A percentile compares a stretch with the other conserved stretches of the same genome.
phyloP scores from a whole-genome alignment of 768 basidiomycete species.

The Boletus bicolor region DNA sequence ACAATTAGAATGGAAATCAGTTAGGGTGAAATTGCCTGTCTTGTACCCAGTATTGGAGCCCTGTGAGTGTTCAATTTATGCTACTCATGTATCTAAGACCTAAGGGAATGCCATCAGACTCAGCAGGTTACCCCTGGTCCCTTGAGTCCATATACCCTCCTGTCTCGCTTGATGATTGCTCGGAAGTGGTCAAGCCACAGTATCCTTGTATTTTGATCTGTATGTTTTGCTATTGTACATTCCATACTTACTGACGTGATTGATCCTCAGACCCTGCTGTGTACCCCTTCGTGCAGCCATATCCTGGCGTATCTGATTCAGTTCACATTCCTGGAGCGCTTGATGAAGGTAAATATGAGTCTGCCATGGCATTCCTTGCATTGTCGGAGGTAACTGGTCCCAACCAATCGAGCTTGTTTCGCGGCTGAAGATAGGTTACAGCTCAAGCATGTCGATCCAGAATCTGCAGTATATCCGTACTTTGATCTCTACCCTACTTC shows the following conservation, averaged over 20 bases:
- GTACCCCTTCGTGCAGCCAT: conserved; percentile 17
- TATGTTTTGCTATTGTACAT: conserved; percentile 12
- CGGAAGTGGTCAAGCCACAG: not conserved
- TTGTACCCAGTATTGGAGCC: conserved; percentile 31
- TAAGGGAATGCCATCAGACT: conserved; percentile 6
- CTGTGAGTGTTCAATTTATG: conserved; percentile 28
- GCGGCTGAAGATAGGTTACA: conserved; percentile 5
- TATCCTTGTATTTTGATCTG: conserved; percentile 27
- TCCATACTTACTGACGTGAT: not conserved
- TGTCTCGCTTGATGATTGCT: not conserved
- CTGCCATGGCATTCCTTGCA: not conserved
- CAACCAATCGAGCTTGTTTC: not conserved
- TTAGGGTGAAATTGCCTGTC: conserved; percentile 13
- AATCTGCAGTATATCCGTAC: conserved; percentile 22
- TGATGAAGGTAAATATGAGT: not conserved
- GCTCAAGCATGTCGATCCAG: not conserved
- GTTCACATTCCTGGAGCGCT: conserved; percentile 5
- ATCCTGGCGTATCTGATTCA: not conserved
- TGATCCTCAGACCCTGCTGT: conserved; percentile 10
- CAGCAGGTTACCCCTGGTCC: conserved; percentile 29
- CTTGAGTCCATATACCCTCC: conserved; percentile 26
- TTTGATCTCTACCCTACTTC: conserved; percentile 23
- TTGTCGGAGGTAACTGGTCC: conserved; percentile 11
- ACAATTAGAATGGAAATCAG: not conserved
- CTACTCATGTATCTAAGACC: not conserved